A percentile compares a stretch with the other conserved stretches of the same genome.
phyloP scores from a whole-genome alignment of 1,284 basidiomycete species.

The Inonotus hispidus region DNA sequence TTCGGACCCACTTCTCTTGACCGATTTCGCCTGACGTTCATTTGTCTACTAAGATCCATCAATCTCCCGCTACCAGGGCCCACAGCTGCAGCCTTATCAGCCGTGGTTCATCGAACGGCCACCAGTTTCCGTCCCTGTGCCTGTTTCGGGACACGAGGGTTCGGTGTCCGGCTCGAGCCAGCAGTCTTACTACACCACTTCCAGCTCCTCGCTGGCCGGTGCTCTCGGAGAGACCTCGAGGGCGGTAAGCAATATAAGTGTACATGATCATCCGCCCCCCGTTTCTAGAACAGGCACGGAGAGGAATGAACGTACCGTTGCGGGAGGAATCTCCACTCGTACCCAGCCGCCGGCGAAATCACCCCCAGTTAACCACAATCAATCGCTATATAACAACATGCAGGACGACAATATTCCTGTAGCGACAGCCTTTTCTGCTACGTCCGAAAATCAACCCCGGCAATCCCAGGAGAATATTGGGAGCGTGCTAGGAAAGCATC shows the following conservation, averaged over 20 bases:
- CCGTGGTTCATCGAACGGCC: not conserved
- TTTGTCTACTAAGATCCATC: not conserved
- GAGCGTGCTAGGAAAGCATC: too few species aligned
- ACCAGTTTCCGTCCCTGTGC: too few species aligned
- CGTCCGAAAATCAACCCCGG: too few species aligned
- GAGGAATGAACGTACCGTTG: not conserved
- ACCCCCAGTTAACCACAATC: not conserved
- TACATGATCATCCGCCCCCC: not conserved
- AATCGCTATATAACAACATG: not conserved
- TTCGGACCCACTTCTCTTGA: not conserved
- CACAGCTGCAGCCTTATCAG: not conserved
- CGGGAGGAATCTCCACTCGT: not conserved
- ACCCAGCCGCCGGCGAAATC: not conserved
- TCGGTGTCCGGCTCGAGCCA: not conserved
- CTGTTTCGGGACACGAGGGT: not conserved
- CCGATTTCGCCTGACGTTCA: not conserved
- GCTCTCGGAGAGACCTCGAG: not conserved
- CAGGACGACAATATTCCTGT: not conserved
- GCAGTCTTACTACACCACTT: not conserved
- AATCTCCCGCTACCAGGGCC: not conserved
- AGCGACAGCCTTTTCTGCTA: too few species aligned
- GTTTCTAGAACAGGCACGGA: not conserved
- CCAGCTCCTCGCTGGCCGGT: conserved; percentile 9
- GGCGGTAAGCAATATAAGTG: not conserved
- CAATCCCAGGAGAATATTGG: too few species aligned